These are phyloP conservation scores for Conringia planisiliqua DNA, from an alignment of 345 rosid species.

Conservation along the genomic window DNA sequence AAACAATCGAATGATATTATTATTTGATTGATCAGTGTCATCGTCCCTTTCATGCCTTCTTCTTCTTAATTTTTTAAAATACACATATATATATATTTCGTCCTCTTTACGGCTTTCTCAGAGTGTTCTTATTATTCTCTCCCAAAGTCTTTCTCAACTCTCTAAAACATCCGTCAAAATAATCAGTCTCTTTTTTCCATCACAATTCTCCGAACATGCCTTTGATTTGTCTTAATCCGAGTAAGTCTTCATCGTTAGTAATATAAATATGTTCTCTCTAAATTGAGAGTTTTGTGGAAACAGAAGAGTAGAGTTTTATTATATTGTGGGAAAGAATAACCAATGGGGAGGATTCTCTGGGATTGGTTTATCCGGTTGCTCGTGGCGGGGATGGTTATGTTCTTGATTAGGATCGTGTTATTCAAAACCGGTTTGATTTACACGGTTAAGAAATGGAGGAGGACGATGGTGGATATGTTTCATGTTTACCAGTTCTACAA, in stretches of 20 bases:
- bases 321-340: background rate
- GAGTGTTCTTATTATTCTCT: background rate
- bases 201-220: constrained; percentile 19
- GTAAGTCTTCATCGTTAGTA: background rate
- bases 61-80: background rate
- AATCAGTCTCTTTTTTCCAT: background rate
- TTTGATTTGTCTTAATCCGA: background rate
- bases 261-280: background rate
- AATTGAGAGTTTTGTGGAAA: background rate
- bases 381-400: background rate
- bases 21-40: background rate
- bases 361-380: constrained; percentile 30
- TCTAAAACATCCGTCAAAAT: constrained; percentile 16
- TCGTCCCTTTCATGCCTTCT: constrained; percentile 4
- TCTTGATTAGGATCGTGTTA: constrained; percentile 41
- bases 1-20: background rate
- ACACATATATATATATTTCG: background rate
- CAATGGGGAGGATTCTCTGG: constrained; percentile 39
- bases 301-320: background rate
- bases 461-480: constrained; percentile 43
- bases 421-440: constrained; percentile 59
- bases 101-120: constrained; percentile 5
- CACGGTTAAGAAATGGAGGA: constrained; percentile 49
- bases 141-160: background rate
- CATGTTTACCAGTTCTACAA: constrained; percentile 67